Evolutionary conservation across 1,284 basidiomycete species (phyloP).

Genomic region (Veloboletus limbatus): DNA sequence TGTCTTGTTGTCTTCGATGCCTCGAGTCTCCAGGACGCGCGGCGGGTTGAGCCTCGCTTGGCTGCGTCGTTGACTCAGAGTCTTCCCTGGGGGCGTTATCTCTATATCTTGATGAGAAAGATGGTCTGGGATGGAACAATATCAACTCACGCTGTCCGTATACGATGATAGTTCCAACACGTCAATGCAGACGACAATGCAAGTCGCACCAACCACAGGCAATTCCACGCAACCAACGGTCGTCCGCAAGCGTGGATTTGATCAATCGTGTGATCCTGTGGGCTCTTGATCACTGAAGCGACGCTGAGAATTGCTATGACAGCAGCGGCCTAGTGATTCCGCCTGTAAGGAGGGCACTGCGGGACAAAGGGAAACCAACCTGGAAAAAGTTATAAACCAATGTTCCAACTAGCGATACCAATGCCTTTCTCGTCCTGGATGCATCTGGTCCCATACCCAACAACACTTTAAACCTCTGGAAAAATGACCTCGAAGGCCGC

Average conservation of each 20-base stretch:
- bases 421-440: slow-evolving; percentile 51
- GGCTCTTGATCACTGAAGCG: slow-evolving; percentile 50
- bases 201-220: slow-evolving; percentile 63
- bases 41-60: slow-evolving; percentile 12
- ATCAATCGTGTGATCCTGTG: slow-evolving; percentile 39
- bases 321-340: slow-evolving; percentile 44
- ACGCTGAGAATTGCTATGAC: slow-evolving; percentile 55
- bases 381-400: slow-evolving; percentile 55
- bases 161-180: slow-evolving; percentile 59
- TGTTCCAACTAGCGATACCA: slow-evolving; percentile 57
- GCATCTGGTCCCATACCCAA: slow-evolving; percentile 59
- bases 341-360: slow-evolving; percentile 11
- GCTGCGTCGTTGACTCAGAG: slow-evolving; percentile 23
- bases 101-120: slow-evolving; percentile 21
- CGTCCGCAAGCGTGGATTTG: slow-evolving; percentile 68
- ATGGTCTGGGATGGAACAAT: neutral
- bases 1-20: slow-evolving; percentile 27
- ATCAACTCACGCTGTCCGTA: slow-evolving; percentile 42
- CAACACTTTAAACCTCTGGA: slow-evolving; percentile 38
- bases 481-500: slow-evolving; percentile 14
- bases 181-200: slow-evolving; percentile 50
- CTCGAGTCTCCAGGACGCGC: slow-evolving; percentile 20
- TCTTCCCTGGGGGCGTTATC: slow-evolving; percentile 30
- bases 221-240: slow-evolving; percentile 70
- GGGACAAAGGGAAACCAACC: slow-evolving; percentile 38